A percentile compares a stretch with the other conserved stretches of the same genome.
phyloP scores from a whole-genome alignment of 371 early-diverging fungal species.

The Syncephalastrum monosporum region DNA sequence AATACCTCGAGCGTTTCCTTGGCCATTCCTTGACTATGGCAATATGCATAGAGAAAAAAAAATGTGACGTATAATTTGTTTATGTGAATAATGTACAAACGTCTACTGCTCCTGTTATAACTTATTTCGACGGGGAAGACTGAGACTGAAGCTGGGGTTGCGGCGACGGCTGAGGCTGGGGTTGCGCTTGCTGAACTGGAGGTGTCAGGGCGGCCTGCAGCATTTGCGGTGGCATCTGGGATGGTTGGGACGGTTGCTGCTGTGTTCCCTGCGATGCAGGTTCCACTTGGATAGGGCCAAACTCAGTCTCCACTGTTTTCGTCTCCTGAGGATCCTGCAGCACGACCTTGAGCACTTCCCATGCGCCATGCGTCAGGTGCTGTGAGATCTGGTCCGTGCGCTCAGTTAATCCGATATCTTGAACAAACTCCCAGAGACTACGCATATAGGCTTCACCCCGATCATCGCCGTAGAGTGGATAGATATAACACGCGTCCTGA shows the following conservation, averaged over 20 bases:
- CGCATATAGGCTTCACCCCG: conserved; percentile 64
- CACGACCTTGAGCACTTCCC: conserved; percentile 18
- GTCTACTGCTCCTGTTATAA: too few relatives aligned
- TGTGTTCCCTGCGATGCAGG: background rate
- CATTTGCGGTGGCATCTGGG: background rate
- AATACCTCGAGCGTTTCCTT: too few relatives aligned
- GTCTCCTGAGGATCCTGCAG: conserved; percentile 8
- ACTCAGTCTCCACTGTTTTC: conserved; percentile 27
- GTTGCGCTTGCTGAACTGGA: too few relatives aligned
- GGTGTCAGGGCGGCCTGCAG: background rate
- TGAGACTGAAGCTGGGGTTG: too few relatives aligned
- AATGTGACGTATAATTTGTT: too few relatives aligned
- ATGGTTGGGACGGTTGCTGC: background rate
- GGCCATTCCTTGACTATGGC: too few relatives aligned
- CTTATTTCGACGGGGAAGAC: too few relatives aligned
- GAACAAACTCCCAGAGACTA: conserved; percentile 61
- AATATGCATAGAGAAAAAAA: too few relatives aligned
- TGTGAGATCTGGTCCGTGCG: conserved; percentile 19
- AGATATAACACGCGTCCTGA: conserved; percentile 48
- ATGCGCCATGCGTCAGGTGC: conserved; percentile 31
- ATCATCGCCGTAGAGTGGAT: conserved; percentile 61
- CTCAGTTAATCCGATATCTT: conserved; percentile 32
- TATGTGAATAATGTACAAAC: too few relatives aligned
- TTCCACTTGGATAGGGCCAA: conserved; percentile 16
- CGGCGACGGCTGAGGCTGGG: too few relatives aligned